These are phyloP conservation scores for Arthrinium phaeospermum DNA, from an alignment of 2,329 filamentous ascomycete species.

Conservation along the genomic window DNA sequence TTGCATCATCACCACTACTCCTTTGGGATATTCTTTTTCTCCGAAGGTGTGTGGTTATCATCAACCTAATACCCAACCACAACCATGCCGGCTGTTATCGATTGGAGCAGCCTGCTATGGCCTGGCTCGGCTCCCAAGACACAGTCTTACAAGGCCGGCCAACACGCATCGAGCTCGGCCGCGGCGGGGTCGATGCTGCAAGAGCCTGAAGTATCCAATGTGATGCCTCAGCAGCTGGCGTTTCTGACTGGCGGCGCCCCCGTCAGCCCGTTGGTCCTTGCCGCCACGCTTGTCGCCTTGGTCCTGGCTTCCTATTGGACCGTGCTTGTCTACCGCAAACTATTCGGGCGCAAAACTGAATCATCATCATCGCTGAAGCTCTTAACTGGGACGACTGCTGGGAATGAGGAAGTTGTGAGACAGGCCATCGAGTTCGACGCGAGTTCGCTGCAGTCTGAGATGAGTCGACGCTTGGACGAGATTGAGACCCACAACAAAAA, in stretches of 20 bases:
- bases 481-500: constrained; percentile 25
- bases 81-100: constrained; percentile 19
- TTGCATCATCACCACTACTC: not conserved
- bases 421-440: not conserved
- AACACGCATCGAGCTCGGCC: not conserved
- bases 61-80: not conserved
- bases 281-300: not conserved
- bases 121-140: not conserved
- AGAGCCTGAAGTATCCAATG: not conserved
- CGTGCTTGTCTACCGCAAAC: not conserved
- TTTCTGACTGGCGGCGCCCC: not conserved
- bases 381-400: not conserved
- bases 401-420: not conserved
- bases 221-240: not conserved
- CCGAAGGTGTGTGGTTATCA: not conserved
- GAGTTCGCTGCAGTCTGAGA: not conserved
- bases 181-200: not conserved
- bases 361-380: not conserved
- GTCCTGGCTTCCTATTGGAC: not conserved
- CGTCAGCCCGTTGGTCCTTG: constrained; percentile 1
- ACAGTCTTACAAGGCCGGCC: not conserved
- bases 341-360: not conserved
- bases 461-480: not conserved
- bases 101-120: constrained; percentile 18
- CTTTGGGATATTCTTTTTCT: not conserved